Conservation (phyloP, 306 rosid genomes). For the Cyclanthera cordifolia region DNA sequence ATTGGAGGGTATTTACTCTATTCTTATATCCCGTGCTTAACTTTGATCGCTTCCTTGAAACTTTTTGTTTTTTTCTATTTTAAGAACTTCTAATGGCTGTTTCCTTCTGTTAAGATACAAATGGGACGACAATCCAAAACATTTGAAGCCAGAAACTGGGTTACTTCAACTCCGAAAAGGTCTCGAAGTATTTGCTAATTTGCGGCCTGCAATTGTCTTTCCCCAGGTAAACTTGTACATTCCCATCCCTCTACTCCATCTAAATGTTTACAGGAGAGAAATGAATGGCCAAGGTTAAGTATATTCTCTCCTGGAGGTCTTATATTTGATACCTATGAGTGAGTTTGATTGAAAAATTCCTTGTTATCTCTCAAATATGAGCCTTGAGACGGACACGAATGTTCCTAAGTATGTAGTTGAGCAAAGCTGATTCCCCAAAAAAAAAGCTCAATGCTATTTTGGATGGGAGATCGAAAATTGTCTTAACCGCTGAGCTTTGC, state of each 20-base stretch:
- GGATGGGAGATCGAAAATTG: no score
- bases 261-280: background rate
- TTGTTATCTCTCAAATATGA: no score
- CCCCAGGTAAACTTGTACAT: constrained; percentile 41
- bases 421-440: no score
- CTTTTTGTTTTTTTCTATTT: no score
- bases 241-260: background rate
- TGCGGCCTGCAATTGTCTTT: constrained; percentile 66
- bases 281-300: background rate
- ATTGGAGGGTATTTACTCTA: constrained; percentile 57
- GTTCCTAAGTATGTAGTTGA: no score
- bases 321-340: no score
- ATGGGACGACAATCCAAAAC: constrained; percentile 71
- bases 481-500: background rate
- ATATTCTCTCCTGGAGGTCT: no score
- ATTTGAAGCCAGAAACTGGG: constrained; percentile 86
- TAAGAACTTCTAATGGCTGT: background rate
- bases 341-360: no score
- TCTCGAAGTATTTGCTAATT: constrained; percentile 70
- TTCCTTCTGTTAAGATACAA: constrained; percentile 39
- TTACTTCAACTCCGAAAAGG: constrained; percentile 58
- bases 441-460: no score
- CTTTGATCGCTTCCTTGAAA: background rate
- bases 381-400: no score
- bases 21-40: background rate